Conservation (phyloP, 1,284 basidiomycete species). For the Rhizoctonia solani region DNA sequence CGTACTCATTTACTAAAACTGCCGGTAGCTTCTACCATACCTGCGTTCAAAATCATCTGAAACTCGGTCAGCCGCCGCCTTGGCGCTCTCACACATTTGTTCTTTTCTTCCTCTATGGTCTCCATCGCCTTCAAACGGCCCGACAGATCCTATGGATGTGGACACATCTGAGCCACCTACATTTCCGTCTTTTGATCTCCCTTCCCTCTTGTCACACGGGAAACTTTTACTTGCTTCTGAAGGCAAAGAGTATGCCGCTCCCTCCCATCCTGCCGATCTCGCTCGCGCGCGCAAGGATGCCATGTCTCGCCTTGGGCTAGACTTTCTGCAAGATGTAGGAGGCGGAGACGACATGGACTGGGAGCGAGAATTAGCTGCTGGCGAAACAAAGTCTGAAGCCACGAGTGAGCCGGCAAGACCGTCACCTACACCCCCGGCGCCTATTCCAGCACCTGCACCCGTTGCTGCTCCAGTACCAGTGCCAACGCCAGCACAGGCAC, state of each 20-base stretch:
- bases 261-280: conserved; percentile 69
- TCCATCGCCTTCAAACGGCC: conserved; percentile 48
- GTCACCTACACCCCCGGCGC: conserved; percentile 43
- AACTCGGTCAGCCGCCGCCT: conserved; percentile 81
- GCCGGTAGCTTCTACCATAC: conserved; percentile 75
- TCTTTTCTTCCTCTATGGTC: conserved; percentile 82
- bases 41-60: conserved; percentile 87
- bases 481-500: no score
- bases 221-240: conserved; percentile 82
- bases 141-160: conserved; percentile 54
- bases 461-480: no score
- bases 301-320: conserved; percentile 78
- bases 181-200: conserved; percentile 71
- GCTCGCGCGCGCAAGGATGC: conserved; percentile 81
- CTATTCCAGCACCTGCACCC: conserved; percentile 46
- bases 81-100: conserved; percentile 85
- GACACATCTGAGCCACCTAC: conserved; percentile 21
- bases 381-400: conserved; percentile 45
- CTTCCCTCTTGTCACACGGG: conserved; percentile 72
- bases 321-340: conserved; percentile 73
- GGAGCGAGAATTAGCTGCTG: conserved; percentile 71
- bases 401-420: conserved; percentile 49
- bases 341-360: conserved; percentile 74
- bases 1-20: not conserved
- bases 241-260: conserved; percentile 81